Evolutionary conservation across 257 asterid genomes (phyloP).

Genomic region (Nicotiana knightiana): DNA sequence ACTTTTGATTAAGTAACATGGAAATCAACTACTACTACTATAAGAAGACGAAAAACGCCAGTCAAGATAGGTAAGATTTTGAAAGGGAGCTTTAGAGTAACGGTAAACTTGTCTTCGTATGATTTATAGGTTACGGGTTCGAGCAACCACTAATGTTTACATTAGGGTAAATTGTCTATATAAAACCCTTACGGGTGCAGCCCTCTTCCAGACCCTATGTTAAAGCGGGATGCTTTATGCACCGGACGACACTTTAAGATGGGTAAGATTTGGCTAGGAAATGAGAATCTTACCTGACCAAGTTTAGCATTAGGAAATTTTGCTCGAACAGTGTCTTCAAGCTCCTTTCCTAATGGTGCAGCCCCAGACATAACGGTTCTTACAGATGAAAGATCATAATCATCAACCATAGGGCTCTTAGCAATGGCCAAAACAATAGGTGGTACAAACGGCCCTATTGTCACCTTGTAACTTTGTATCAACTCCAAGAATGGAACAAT

Average conservation of each 20-base stretch:
- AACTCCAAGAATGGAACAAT: constrained; percentile 64
- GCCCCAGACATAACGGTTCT: constrained; percentile 92
- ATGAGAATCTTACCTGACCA: constrained; percentile 58
- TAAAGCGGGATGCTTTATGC: too few relatives aligned
- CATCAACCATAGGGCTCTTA: constrained; percentile 63
- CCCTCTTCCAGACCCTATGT: too few relatives aligned
- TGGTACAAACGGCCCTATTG: constrained; percentile 88
- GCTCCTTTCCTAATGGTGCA: constrained; percentile 96
- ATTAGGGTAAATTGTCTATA: too few relatives aligned
- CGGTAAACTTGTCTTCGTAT: too few relatives aligned
- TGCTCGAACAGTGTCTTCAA: constrained; percentile 73
- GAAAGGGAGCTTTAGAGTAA: too few relatives aligned
- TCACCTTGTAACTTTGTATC: constrained; percentile 68
- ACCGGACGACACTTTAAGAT: too few relatives aligned
- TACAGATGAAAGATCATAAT: constrained; percentile 74
- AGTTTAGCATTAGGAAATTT: constrained; percentile 81
- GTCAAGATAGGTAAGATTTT: background rate
- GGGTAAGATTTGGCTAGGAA: background rate
- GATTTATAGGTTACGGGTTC: too few relatives aligned
- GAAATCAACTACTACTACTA: background rate
- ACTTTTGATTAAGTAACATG: background rate
- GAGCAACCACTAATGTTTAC: too few relatives aligned
- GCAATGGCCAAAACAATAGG: constrained; percentile 77
- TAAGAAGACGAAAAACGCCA: background rate
- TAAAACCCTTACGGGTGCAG: too few relatives aligned